Evolutionary conservation across 106 monocot genomes (phyloP).

Genomic region (Phalaenopsis equestris): DNA sequence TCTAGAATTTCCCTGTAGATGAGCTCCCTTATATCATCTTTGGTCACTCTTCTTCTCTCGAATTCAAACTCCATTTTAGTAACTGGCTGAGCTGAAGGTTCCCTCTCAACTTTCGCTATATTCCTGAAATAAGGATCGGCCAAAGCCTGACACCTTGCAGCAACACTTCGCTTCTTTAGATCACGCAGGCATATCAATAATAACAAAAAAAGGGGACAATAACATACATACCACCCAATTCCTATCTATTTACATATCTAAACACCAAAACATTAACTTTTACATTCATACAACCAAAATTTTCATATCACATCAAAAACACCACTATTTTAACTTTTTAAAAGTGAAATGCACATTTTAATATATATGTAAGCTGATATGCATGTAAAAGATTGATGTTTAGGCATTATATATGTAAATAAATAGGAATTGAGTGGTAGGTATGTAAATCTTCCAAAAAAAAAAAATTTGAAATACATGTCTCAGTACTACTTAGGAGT

Average conservation of each 20-base stretch:
- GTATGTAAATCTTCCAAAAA: too few relatives aligned
- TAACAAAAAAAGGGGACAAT: neutral
- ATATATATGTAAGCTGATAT: too few relatives aligned
- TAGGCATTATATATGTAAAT: too few relatives aligned
- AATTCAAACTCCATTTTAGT: slow-evolving; percentile 95
- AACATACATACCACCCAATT: too few relatives aligned
- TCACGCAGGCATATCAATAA: neutral
- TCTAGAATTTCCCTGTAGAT: slow-evolving; percentile 86
- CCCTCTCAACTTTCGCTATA: slow-evolving; percentile 83
- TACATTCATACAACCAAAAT: too few relatives aligned
- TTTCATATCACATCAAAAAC: too few relatives aligned
- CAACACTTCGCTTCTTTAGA: slow-evolving; percentile 31
- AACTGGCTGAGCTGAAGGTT: slow-evolving; percentile 74
- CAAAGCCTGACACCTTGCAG: slow-evolving; percentile 56
- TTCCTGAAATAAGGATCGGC: slow-evolving; percentile 90
- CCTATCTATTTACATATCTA: too few relatives aligned
- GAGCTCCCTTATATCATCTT: slow-evolving; percentile 88
- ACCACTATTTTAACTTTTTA: too few relatives aligned
- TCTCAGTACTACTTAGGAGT: neutral
- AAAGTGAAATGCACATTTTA: too few relatives aligned
- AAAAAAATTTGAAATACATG: neutral
- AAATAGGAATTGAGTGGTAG: too few relatives aligned
- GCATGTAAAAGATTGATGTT: too few relatives aligned
- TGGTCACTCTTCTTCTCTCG: slow-evolving; percentile 73
- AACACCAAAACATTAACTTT: too few relatives aligned